A percentile compares a stretch with the other conserved stretches of the same genome.
Evolutionary conservation across 176 grass and related monocot species (phyloP).

Genomic region (Hsuehochloa calcarea): DNA sequence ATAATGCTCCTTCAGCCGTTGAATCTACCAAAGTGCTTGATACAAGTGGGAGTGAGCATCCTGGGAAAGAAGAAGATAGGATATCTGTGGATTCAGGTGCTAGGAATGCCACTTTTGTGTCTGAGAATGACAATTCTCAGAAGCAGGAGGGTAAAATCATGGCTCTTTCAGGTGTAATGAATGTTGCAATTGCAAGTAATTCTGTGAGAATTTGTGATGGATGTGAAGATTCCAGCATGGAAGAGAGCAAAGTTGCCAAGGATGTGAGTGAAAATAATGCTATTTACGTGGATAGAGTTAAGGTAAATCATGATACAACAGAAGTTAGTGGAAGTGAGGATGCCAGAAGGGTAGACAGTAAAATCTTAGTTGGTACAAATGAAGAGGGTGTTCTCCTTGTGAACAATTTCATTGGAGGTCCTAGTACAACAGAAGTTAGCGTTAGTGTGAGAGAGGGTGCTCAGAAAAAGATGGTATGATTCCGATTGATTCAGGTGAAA

Average conservation of each 20-base stretch:
- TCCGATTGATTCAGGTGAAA: slow-evolving; percentile 22
- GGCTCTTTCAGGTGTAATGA: slow-evolving; percentile 25
- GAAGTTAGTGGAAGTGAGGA: slow-evolving; percentile 6
- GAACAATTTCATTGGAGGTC: background rate
- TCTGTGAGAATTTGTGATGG: slow-evolving; percentile 15
- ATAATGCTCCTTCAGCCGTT: background rate
- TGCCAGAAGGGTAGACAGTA: slow-evolving; percentile 6
- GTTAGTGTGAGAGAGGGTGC: background rate
- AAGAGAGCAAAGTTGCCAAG: slow-evolving; percentile 8
- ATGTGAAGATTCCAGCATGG: background rate
- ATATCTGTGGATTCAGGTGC: slow-evolving; percentile 12
- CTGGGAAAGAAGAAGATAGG: slow-evolving; percentile 18
- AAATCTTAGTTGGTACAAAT: background rate
- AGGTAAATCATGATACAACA: background rate
- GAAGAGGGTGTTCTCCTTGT: background rate
- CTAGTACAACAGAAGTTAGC: slow-evolving; percentile 4
- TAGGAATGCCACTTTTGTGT: background rate
- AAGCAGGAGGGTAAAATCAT: slow-evolving; percentile 22
- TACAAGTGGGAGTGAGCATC: slow-evolving; percentile 21
- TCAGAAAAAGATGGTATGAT: slow-evolving; percentile 26
- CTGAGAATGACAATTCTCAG: slow-evolving; percentile 8
- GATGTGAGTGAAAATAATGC: slow-evolving; percentile 3
- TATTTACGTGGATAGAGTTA: slow-evolving; percentile 1
- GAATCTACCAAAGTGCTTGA: slow-evolving; percentile 4
- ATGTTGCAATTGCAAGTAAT: slow-evolving; percentile 7